Conservation (phyloP, 1,284 basidiomycete species). For the Cryptococcus sp. region DNA sequence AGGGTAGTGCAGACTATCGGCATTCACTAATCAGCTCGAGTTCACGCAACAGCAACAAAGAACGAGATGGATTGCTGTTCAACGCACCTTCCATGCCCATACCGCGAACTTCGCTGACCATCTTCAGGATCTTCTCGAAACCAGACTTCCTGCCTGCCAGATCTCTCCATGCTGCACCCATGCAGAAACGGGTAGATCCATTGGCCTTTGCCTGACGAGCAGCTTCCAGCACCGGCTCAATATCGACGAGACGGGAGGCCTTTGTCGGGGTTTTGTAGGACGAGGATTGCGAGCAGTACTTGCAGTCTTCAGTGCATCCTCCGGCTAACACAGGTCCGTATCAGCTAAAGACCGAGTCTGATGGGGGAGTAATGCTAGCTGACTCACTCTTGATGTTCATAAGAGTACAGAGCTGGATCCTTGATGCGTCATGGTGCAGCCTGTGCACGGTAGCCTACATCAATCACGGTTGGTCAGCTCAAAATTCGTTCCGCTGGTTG, state of each 20-base stretch:
- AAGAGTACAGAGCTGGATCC: conserved; percentile 94
- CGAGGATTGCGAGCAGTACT: conserved; percentile 97
- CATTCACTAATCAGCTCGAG: not conserved
- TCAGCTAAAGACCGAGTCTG: not conserved
- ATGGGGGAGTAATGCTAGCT: not conserved
- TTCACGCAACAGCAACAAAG: not conserved
- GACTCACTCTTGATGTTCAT: conserved; percentile 97
- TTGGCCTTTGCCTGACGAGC: conserved; percentile 93
- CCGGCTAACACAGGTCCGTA: conserved; percentile 62
- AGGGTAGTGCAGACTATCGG: conserved; percentile 96
- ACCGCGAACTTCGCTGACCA: conserved; percentile 79
- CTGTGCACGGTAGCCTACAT: conserved; percentile 68
- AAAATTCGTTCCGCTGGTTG: not conserved
- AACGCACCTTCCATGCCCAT: conserved; percentile 79
- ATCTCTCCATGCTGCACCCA: conserved; percentile 99
- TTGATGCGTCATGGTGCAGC: conserved; percentile 78
- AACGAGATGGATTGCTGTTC: not conserved
- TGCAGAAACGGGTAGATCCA: conserved; percentile 96
- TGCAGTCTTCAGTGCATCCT: conserved; percentile 96
- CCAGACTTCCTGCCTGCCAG: conserved; percentile 90
- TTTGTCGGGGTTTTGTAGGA: conserved; percentile 86
- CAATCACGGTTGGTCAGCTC: not conserved
- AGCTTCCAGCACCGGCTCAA: conserved; percentile 88
- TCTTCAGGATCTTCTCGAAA: conserved; percentile 89
- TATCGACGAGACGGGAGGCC: conserved; percentile 82